Evolutionary conservation across 129 eudicot species (phyloP).

Genomic region (Deinandra increscens): DNA sequence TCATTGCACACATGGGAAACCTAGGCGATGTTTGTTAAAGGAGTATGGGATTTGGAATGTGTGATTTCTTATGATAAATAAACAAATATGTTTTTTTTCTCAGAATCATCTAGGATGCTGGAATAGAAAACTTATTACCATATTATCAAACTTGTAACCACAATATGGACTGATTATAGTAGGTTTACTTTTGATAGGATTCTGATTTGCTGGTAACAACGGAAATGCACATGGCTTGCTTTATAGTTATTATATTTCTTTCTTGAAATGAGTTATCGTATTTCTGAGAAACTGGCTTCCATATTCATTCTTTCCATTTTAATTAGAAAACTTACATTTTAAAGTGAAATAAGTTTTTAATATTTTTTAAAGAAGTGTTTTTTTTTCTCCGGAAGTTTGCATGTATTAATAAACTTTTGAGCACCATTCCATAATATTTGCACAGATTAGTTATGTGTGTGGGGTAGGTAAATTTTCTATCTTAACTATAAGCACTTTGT

Average conservation of each 20-base stretch:
- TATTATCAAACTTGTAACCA: not conserved
- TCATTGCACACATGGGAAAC: not conserved
- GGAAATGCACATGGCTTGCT: conserved; percentile 80
- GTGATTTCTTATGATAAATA: not conserved
- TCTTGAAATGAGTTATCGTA: conserved; percentile 77
- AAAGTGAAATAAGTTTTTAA: too few species aligned
- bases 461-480: too few species aligned
- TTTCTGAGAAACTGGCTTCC: conserved; percentile 3
- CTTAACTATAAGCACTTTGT: too few species aligned
- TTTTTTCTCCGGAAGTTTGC: too few species aligned
- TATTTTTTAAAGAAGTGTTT: too few species aligned
- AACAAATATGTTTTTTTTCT: not conserved
- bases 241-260: conserved; percentile 69
- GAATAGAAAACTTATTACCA: not conserved
- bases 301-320: not conserved
- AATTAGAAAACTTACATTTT: too few species aligned
- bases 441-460: too few species aligned
- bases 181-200: conserved; percentile 47
- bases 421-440: too few species aligned
- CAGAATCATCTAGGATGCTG: not conserved
- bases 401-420: too few species aligned
- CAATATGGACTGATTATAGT: not conserved
- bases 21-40: not conserved
- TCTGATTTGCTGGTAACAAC: conserved; percentile 89
- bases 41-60: not conserved